Base-by-base conservation (phyloP, 768 basidiomycete species). In the Termitomyces sp. region DNA sequence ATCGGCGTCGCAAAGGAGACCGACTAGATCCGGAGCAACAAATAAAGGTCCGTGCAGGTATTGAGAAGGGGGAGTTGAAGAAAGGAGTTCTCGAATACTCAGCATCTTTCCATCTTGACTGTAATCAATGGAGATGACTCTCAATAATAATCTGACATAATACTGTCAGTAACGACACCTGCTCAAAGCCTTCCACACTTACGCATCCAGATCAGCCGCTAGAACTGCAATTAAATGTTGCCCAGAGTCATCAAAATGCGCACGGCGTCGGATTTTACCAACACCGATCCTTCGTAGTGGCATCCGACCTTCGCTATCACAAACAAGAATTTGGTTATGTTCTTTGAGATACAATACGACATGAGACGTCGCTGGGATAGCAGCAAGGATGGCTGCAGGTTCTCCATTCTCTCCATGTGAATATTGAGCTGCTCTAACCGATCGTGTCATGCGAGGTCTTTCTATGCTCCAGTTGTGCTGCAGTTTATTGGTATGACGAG, bases 21-120 rank as follows among this genome's bases (percentile, higher is more conserved):
- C 60, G 19, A 59, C 48, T 2, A 54, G 17, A 21, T 47, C 44
- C 12, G 55, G 46, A 43, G 35, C 42, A 32, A 59, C 34, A 41
- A 61, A 61, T 21, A 59, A 24, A 24, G 37, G 40, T 40, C 24
- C 49, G 2, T 17, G 7, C 6, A 19, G 0, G 8, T 50, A 26
- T 3, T 26, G 17, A 11, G 49, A 19, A 2, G 24, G 35, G 4
- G 24, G 37, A 12, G 8, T 4, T 35, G 24, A 38, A 5, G 24
- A 40, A 38, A 50, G 24, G 17, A 50, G 17, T 26, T 38, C 24
- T 50, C 24, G 35, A 17, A 50, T 19, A n/a, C 24, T 28, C 12
- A 14, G 17, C 8, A 6, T 40, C 24, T 26, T 37, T 49, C 49
- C 49, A 19, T 2, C 49, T 2, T 26, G 17, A 37, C 2, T 6